Percentiles rank a stretch among this genome's conserved stretches.
Evolutionary conservation across 78 protist genomes (phyloP).

Genomic region (Creolimax fragrantissima): DNA sequence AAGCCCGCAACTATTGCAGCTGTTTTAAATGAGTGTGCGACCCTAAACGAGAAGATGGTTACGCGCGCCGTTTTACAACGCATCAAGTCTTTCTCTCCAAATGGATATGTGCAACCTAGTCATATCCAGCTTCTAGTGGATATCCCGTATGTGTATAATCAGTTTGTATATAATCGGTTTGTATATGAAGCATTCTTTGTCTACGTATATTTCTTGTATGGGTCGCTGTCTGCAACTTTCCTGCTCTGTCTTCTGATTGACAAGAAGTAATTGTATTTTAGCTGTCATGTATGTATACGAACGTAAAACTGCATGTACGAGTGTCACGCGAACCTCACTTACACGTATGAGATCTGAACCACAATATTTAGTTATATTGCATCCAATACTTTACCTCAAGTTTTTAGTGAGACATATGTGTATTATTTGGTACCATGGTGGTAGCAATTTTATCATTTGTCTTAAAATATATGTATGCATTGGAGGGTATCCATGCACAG

Average conservation of each 20-base stretch:
- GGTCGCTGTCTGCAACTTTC: background rate
- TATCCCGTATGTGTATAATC: background rate
- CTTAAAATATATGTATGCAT: no score
- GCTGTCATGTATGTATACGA: background rate
- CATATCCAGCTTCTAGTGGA: background rate
- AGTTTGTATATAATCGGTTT: no score
- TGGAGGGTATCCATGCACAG: no score
- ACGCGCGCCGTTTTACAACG: background rate
- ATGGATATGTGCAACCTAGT: background rate
- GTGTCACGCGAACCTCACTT: background rate
- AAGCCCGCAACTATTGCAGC: background rate
- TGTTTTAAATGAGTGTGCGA: background rate
- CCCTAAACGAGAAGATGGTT: background rate
- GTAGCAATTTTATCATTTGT: no score
- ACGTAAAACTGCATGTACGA: background rate
- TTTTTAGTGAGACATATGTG: no score
- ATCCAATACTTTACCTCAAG: no score
- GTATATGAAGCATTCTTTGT: no score
- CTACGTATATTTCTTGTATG: no score
- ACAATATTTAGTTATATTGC: no score
- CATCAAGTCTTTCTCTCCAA: background rate
- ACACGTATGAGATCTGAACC: no score
- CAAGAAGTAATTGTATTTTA: background rate
- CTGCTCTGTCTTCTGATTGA: background rate
- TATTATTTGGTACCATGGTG: no score